phyloP scores from a whole-genome alignment of 768 basidiomycete species.

The Agrocybe chaxingu region DNA sequence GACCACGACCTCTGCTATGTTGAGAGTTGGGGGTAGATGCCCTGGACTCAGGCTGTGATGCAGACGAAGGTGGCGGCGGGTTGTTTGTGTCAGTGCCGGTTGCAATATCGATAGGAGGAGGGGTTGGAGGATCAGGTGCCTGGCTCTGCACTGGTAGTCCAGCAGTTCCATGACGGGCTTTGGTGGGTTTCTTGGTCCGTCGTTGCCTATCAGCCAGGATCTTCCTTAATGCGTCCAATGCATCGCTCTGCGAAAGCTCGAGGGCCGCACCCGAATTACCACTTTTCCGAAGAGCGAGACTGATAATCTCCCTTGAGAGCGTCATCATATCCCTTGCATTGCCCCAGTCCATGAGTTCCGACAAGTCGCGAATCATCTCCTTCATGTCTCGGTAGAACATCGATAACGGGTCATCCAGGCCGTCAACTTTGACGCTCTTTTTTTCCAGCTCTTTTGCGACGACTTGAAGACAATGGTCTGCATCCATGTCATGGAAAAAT shows the following conservation, averaged over 20 bases:
- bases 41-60: neutral
- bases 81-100: slow-evolving; percentile 60
- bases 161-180: too few species aligned
- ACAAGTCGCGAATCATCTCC: slow-evolving; percentile 36
- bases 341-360: slow-evolving; percentile 55
- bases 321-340: slow-evolving; percentile 66
- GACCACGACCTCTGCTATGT: neutral
- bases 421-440: slow-evolving; percentile 26
- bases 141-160: too few species aligned
- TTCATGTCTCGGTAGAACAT: slow-evolving; percentile 25
- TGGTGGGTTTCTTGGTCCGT: too few species aligned
- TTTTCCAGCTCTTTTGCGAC: slow-evolving; percentile 45
- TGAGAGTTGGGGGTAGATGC: neutral
- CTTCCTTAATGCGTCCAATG: slow-evolving; percentile 10
- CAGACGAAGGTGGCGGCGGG: neutral
- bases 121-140: neutral
- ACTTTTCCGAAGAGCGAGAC: slow-evolving; percentile 24
- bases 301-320: slow-evolving; percentile 45
- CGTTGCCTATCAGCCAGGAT: slow-evolving; percentile 14
- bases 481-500: slow-evolving; percentile 47
- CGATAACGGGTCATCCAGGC: slow-evolving; percentile 15
- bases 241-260: slow-evolving; percentile 11
- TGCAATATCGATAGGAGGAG: slow-evolving; percentile 47
- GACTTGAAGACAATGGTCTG: slow-evolving; percentile 46
- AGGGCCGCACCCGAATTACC: neutral